Evolutionary conservation across 805 yeast genomes (phyloP).

Genomic region (Wickerhamiella kurtzmanii): DNA sequence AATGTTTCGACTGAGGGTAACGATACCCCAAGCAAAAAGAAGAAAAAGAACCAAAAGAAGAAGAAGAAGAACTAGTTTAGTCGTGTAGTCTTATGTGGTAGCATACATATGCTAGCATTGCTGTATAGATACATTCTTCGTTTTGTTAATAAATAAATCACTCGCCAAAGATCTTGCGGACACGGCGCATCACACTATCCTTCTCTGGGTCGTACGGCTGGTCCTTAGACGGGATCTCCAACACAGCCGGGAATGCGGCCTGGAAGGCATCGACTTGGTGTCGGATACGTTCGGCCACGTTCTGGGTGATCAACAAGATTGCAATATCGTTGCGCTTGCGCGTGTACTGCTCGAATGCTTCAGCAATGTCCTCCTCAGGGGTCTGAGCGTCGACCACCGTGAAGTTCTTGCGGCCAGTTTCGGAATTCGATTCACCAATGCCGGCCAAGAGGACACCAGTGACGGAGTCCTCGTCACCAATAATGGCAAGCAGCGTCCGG

Average conservation of each 20-base stretch:
- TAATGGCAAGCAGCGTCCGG: slow-evolving; percentile 77
- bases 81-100: too few species aligned
- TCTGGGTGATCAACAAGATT: slow-evolving; percentile 83
- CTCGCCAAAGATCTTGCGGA: slow-evolving; percentile 90
- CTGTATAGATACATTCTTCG: background rate
- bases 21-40: slow-evolving; percentile 10
- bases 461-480: slow-evolving; percentile 95
- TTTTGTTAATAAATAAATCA: slow-evolving; percentile 23
- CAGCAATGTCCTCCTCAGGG: slow-evolving; percentile 56
- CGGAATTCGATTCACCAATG: slow-evolving; percentile 64
- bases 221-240: slow-evolving; percentile 96
- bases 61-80: slow-evolving; percentile 8
- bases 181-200: slow-evolving; percentile 89
- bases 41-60: slow-evolving; percentile 16
- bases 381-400: slow-evolving; percentile 72
- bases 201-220: slow-evolving; percentile 98
- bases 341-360: slow-evolving; percentile 65
- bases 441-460: slow-evolving; percentile 95
- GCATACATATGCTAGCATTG: background rate
- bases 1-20: slow-evolving; percentile 4
- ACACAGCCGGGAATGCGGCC: slow-evolving; percentile 87
- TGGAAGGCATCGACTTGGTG: slow-evolving; percentile 68
- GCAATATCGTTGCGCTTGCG: slow-evolving; percentile 77
- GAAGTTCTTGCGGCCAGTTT: slow-evolving; percentile 60
- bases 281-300: slow-evolving; percentile 83